Evolutionary conservation across 441 rosid genomes (phyloP).

Genomic region (Populus hybrid): DNA sequence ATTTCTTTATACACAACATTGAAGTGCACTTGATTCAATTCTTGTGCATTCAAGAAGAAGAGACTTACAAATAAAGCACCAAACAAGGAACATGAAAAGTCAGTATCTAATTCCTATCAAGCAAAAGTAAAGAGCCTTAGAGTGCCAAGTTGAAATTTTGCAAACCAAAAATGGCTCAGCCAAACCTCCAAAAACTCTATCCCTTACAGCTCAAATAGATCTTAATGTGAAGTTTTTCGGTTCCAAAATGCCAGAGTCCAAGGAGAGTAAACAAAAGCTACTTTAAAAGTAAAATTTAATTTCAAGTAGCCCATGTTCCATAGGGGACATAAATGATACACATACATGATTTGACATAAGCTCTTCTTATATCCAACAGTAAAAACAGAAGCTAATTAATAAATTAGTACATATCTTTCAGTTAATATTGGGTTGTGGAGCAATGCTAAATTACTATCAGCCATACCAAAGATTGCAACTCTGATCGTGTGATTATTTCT

Average conservation of each 20-base stretch:
- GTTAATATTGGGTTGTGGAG: not conserved
- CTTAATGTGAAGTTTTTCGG: not conserved
- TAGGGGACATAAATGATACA: no score
- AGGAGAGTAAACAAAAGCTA: not conserved
- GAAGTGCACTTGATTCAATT: conserved; percentile 1
- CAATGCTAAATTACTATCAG: conserved; percentile 3
- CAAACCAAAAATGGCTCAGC: not conserved
- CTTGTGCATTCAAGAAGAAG: not conserved
- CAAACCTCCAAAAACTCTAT: not conserved
- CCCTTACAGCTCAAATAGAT: not conserved
- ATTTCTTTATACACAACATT: not conserved
- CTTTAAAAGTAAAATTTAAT: not conserved
- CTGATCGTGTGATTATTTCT: conserved; percentile 75
- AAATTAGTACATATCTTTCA: not conserved
- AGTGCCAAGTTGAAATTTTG: not conserved
- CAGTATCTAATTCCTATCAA: not conserved
- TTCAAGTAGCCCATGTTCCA: not conserved
- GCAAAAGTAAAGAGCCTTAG: not conserved
- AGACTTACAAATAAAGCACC: not conserved
- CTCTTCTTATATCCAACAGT: not conserved
- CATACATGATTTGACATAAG: no score
- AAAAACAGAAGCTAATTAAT: not conserved
- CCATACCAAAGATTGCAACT: conserved; percentile 86
- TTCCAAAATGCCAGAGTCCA: not conserved
- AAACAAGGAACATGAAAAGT: not conserved